These are phyloP conservation scores for Ophiosphaerella herpotricha DNA, from an alignment of 2,329 filamentous ascomycete species.

Conservation along the genomic window DNA sequence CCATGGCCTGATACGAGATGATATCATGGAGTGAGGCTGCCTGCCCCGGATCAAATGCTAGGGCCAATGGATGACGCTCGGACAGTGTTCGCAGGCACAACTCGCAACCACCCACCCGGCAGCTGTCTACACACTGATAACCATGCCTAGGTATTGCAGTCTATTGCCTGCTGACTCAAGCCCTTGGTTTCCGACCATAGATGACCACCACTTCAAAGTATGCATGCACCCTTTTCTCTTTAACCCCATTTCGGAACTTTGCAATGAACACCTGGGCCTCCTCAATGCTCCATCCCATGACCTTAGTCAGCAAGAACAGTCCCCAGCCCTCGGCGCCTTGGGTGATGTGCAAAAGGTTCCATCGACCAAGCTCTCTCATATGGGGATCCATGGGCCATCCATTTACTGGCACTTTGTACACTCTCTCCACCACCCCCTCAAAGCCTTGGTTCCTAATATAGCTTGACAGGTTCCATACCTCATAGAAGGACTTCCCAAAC, in stretches of 20 bases:
- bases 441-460: constrained; percentile 35
- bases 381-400: constrained; percentile 33
- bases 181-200: constrained; percentile 14
- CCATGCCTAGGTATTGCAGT: not conserved
- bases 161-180: not conserved
- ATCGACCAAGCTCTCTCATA: constrained; percentile 40
- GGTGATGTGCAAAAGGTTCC: constrained; percentile 38
- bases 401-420: constrained; percentile 37
- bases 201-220: constrained; percentile 34
- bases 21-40: no score
- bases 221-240: constrained; percentile 37
- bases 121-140: no score
- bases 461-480: constrained; percentile 30
- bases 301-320: constrained; percentile 31
- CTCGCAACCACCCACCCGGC: no score
- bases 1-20: constrained; percentile 2
- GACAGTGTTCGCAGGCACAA: no score
- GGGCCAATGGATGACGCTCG: no score
- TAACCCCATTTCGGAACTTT: constrained; percentile 36
- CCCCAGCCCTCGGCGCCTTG: constrained; percentile 36
- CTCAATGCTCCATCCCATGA: constrained; percentile 44
- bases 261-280: constrained; percentile 52
- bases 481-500: constrained; percentile 33
- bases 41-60: no score
- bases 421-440: constrained; percentile 27